These are phyloP conservation scores for Crithidia sp. DNA, from an alignment of 208 protist species.

Conservation along the genomic window DNA sequence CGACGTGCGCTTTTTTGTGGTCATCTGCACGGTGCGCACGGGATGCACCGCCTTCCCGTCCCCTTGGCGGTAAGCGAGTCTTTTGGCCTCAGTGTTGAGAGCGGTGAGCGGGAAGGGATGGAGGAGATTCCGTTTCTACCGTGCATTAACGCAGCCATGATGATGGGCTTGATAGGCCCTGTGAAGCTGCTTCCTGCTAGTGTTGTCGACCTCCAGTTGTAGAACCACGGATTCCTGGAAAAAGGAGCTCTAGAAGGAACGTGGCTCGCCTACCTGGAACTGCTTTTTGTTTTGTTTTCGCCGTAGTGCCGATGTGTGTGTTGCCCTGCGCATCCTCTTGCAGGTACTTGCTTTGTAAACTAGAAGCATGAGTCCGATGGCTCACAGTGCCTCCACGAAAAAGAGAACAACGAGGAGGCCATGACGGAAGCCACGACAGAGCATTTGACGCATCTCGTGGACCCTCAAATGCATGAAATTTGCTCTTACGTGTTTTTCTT, in stretches of 20 bases:
- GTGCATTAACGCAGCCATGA: constrained; percentile 64
- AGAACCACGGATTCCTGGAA: background rate
- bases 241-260: no score
- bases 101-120: background rate
- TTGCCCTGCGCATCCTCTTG: background rate
- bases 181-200: constrained; percentile 33
- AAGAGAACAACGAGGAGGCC: no score
- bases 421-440: no score
- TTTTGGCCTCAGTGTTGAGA: constrained; percentile 2
- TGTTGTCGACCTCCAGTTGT: constrained; percentile 60
- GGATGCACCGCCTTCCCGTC: constrained; percentile 47
- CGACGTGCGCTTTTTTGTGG: constrained; percentile 52
- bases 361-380: no score
- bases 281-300: background rate
- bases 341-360: no score
- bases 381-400: no score
- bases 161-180: constrained; percentile 20
- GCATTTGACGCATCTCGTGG: no score
- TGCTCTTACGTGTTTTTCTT: no score
- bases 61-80: constrained; percentile 12
- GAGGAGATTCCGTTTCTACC: constrained; percentile 40
- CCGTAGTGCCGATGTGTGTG: background rate
- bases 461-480: no score
- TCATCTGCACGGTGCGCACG: constrained; percentile 60
- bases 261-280: no score